phyloP scores from a whole-genome alignment of 1,139 yeast genomes.

The Williopsis jadinii region DNA sequence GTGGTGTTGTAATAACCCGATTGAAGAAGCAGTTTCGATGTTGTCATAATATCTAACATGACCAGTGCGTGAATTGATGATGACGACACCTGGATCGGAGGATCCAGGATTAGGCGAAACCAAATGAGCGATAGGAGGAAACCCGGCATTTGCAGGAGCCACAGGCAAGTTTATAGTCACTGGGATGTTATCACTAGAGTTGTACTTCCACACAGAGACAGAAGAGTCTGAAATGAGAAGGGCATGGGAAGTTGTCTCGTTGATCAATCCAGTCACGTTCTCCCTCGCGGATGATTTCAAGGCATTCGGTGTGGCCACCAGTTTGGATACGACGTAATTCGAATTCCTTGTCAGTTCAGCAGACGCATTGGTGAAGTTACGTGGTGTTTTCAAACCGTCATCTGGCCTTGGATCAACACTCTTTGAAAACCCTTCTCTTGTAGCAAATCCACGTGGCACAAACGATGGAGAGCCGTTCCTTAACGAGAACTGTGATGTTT shows the following conservation, averaged over 20 bases:
- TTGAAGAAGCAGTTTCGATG: slow-evolving; percentile 60
- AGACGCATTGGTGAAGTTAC: slow-evolving; percentile 18
- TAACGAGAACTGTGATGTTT: too few relatives aligned
- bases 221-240: slow-evolving; percentile 43
- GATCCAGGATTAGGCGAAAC: slow-evolving; percentile 60
- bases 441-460: slow-evolving; percentile 9
- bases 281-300: slow-evolving; percentile 6
- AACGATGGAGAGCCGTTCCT: slow-evolving; percentile 6
- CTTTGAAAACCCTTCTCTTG: slow-evolving; percentile 3
- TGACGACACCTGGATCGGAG: slow-evolving; percentile 63
- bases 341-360: slow-evolving; percentile 54
- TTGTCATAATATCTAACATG: slow-evolving; percentile 56
- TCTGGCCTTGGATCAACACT: slow-evolving; percentile 1
- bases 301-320: slow-evolving; percentile 49
- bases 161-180: slow-evolving; percentile 29
- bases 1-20: slow-evolving; percentile 44
- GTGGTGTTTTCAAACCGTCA: slow-evolving; percentile 5
- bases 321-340: slow-evolving; percentile 50
- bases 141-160: slow-evolving; percentile 22
- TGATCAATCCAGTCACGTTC: slow-evolving; percentile 42
- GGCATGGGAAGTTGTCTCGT: slow-evolving; percentile 47
- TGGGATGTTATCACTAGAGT: slow-evolving; percentile 53
- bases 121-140: slow-evolving; percentile 52
- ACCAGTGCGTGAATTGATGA: slow-evolving; percentile 52
- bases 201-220: slow-evolving; percentile 66